Percentiles rank a stretch among this genome's conserved stretches.
These are phyloP conservation scores for Silybum marianum DNA, from an alignment of 129 eudicot species.

Conservation along the genomic window DNA sequence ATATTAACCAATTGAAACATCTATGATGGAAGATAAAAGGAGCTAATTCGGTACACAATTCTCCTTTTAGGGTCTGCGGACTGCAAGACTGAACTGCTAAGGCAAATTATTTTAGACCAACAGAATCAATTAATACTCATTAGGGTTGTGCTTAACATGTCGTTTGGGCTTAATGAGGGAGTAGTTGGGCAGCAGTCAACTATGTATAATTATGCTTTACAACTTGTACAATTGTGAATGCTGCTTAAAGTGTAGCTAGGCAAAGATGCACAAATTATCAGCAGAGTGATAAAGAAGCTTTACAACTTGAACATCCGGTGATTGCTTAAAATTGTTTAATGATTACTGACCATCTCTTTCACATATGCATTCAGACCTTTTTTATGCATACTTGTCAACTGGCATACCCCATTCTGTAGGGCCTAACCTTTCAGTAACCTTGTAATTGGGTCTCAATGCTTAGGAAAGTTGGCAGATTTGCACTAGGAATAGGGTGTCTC, in stretches of 20 bases:
- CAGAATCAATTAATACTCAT: neutral
- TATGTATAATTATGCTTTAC: neutral
- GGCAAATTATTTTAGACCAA: neutral
- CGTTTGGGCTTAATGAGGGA: neutral
- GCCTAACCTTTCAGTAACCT: no score
- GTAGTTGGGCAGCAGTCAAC: neutral
- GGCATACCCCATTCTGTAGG: no score
- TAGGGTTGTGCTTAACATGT: neutral
- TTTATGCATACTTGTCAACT: no score
- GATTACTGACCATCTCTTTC: neutral
- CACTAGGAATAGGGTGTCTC: no score
- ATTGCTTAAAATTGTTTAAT: neutral
- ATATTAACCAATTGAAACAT: no score
- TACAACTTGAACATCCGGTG: neutral
- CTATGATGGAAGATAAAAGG: no score
- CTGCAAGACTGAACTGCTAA: neutral
- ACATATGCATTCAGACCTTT: no score
- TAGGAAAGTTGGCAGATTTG: no score
- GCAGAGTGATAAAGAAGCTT: neutral
- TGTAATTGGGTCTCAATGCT: no score
- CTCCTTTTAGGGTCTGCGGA: no score
- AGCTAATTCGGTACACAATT: neutral
- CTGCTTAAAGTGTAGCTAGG: neutral
- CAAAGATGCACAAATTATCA: neutral
- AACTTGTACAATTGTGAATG: neutral